A percentile compares a stretch with the other conserved stretches of the same genome.
These are phyloP conservation scores for Sarcodon aspratus DNA, from an alignment of 768 basidiomycete genomes.

Conservation along the genomic window DNA sequence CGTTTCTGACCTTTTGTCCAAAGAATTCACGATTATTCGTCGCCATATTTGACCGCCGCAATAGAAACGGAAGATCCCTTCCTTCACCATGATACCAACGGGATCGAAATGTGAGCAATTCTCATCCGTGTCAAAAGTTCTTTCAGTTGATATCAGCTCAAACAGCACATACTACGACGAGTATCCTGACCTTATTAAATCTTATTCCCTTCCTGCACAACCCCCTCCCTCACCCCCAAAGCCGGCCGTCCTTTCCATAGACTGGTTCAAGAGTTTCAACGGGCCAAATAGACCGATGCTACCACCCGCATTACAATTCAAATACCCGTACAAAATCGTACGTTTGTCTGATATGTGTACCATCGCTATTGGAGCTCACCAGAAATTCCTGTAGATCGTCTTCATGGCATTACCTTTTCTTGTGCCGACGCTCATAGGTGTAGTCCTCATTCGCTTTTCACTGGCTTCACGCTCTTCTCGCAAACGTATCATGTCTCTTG, in stretches of 20 bases:
- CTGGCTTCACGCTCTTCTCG: background rate
- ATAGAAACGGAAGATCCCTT: background rate
- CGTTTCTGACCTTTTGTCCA: no score
- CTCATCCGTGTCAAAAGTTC: background rate
- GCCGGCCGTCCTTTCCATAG: slow-evolving; percentile 13
- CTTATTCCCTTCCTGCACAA: background rate
- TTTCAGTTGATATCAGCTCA: background rate
- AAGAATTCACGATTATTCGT: background rate
- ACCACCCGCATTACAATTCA: slow-evolving; percentile 29
- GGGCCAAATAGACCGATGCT: slow-evolving; percentile 30
- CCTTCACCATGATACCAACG: background rate
- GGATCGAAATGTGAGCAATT: background rate
- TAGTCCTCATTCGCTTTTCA: background rate
- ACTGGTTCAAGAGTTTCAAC: slow-evolving; percentile 32
- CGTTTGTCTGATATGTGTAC: background rate
- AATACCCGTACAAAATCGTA: background rate
- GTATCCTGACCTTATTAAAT: background rate
- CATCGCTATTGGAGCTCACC: background rate
- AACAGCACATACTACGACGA: background rate
- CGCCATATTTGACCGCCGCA: background rate
- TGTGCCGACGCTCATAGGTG: background rate
- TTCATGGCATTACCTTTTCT: background rate
- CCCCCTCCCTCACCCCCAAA: background rate
- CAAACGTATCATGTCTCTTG: background rate
- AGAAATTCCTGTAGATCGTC: background rate